Percentiles rank a stretch among this genome's conserved stretches.
These are phyloP conservation scores for Elaeagnus macrophylla DNA, from an alignment of 306 rosid genomes.

Conservation along the genomic window DNA sequence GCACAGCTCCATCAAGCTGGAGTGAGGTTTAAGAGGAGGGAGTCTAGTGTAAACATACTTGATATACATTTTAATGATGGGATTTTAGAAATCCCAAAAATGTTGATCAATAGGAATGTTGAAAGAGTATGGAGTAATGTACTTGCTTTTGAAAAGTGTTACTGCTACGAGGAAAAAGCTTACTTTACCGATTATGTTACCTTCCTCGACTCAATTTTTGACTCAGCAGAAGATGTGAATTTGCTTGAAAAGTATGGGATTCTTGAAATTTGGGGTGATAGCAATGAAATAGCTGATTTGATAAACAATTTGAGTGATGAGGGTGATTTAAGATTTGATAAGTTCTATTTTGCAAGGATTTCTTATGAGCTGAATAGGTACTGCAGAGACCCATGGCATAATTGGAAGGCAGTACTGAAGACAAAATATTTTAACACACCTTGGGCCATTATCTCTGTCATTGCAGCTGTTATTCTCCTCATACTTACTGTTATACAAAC, in stretches of 20 bases:
- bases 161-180: neutral
- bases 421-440: constrained; percentile 17
- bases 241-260: constrained; percentile 24
- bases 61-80: constrained; percentile 18
- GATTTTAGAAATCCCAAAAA: constrained; percentile 22
- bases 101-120: neutral
- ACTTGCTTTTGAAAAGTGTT: constrained; percentile 30
- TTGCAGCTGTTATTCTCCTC: constrained; percentile 9
- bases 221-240: constrained; percentile 11
- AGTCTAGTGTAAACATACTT: constrained; percentile 17
- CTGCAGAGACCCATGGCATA: constrained; percentile 10
- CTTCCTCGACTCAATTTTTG: constrained; percentile 20
- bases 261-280: constrained; percentile 11
- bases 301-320: constrained; percentile 10
- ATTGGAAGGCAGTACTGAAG: constrained; percentile 19
- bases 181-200: constrained; percentile 14
- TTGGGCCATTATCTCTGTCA: constrained; percentile 18
- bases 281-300: neutral
- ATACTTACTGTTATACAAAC: constrained; percentile 12
- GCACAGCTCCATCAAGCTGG: constrained; percentile 27
- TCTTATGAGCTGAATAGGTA: constrained; percentile 13
- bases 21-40: constrained; percentile 14
- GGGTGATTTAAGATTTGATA: neutral
- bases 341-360: constrained; percentile 6
- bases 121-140: constrained; percentile 18